Conservation (phyloP, 2,329 filamentous ascomycete genomes). For the Neophaeococcomyces aloes region DNA sequence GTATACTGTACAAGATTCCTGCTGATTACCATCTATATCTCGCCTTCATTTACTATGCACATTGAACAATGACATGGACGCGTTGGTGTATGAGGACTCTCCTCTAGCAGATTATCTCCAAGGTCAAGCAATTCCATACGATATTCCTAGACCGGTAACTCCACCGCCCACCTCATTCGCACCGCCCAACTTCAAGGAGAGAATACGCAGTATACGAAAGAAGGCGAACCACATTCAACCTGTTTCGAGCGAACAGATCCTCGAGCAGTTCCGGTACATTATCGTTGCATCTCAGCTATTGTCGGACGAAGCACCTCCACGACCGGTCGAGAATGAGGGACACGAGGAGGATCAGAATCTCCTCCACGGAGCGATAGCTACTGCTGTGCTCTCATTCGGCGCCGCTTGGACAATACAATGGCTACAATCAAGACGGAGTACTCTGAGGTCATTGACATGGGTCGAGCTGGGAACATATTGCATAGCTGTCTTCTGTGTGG, state of each 20-base stretch:
- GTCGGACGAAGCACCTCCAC: constrained; percentile 52
- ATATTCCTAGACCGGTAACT: constrained; percentile 26
- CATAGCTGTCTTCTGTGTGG: constrained; percentile 23
- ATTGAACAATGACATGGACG: constrained; percentile 57
- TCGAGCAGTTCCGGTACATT: constrained; percentile 87
- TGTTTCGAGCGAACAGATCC: constrained; percentile 54
- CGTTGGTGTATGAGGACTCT: constrained; percentile 73
- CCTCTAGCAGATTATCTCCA: constrained; percentile 82
- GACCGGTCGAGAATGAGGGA: constrained; percentile 18
- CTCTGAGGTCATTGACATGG: constrained; percentile 28
- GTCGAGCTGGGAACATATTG: constrained; percentile 32
- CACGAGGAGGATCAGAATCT: constrained; percentile 36
- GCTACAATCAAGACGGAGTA: constrained; percentile 50
- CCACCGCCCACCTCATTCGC: constrained; percentile 35
- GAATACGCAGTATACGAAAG: constrained; percentile 13
- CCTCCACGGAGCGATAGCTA: constrained; percentile 55
- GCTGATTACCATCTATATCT: neutral
- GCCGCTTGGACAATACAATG: constrained; percentile 62
- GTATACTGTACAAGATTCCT: neutral
- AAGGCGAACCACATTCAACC: constrained; percentile 15
- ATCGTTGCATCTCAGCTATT: constrained; percentile 86
- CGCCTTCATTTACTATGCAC: neutral
- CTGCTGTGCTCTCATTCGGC: constrained; percentile 52
- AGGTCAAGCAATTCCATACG: constrained; percentile 50
- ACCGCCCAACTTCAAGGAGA: constrained; percentile 23